These are phyloP conservation scores for Leccinum variabile DNA, from an alignment of 1,284 basidiomycete genomes.

Conservation along the genomic window DNA sequence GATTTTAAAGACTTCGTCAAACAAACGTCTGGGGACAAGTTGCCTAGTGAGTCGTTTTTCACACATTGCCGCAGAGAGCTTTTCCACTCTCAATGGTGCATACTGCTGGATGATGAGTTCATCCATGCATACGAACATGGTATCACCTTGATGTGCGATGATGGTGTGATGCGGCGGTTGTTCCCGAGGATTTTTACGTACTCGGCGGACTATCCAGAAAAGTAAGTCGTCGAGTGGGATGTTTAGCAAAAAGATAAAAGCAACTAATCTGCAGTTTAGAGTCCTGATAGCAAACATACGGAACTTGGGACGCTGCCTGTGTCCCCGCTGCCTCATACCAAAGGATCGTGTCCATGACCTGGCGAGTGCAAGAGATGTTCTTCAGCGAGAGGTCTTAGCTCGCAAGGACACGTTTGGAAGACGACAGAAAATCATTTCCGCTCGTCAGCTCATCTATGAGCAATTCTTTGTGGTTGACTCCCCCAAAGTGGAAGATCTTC, in stretches of 20 bases:
- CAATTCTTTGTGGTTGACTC: background rate
- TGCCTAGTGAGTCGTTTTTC: too few species aligned
- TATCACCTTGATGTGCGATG: too few species aligned
- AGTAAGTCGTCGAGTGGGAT: too few species aligned
- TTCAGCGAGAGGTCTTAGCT: background rate
- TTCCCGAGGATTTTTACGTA: too few species aligned
- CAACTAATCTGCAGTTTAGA: background rate
- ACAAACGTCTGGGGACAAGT: too few species aligned
- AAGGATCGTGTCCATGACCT: background rate
- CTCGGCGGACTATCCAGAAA: too few species aligned
- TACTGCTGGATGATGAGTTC: too few species aligned
- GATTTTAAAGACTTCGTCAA: too few species aligned
- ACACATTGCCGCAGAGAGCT: too few species aligned
- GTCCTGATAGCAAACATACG: background rate
- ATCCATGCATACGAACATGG: too few species aligned
- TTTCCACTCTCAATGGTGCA: too few species aligned
- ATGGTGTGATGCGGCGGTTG: too few species aligned
- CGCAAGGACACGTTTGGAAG: background rate
- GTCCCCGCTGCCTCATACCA: background rate
- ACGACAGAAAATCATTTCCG: background rate
- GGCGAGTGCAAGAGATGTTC: background rate
- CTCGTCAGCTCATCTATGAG: background rate
- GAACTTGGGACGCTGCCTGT: background rate
- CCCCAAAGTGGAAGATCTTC: background rate
- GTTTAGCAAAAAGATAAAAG: background rate